These are phyloP conservation scores for Myriosclerotinia scirpicola DNA, from an alignment of 2,329 filamentous ascomycete species.

Conservation along the genomic window DNA sequence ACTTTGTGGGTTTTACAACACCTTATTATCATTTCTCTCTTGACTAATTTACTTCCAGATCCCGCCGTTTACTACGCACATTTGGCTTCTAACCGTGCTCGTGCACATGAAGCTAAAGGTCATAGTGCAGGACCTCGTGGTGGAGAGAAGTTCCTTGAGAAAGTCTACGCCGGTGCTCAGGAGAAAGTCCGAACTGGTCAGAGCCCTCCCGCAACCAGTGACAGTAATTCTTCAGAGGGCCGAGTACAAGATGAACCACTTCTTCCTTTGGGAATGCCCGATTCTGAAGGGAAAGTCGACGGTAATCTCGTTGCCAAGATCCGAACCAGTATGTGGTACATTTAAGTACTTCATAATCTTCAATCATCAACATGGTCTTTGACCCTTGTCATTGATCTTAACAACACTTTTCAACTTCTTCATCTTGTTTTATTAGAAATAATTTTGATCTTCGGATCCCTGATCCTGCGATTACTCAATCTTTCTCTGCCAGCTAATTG, in stretches of 20 bases:
- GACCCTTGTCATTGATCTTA: constrained; percentile 28
- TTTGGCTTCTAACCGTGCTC: constrained; percentile 77
- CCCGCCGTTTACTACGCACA: constrained; percentile 97
- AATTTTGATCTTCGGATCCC: constrained; percentile 29
- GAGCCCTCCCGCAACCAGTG: constrained; percentile 26
- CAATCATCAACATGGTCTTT: constrained; percentile 24
- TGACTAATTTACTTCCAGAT: constrained; percentile 43
- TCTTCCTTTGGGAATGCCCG: constrained; percentile 33
- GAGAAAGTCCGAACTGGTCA: constrained; percentile 24
- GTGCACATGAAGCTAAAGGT: constrained; percentile 63
- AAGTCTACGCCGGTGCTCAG: constrained; percentile 29
- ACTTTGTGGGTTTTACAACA: constrained; percentile 45
- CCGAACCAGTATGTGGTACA: constrained; percentile 41
- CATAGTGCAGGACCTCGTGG: constrained; percentile 48
- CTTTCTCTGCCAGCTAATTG: constrained; percentile 5
- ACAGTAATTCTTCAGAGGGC: constrained; percentile 27
- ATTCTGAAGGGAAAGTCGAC: constrained; percentile 22
- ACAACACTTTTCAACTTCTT: constrained; percentile 28
- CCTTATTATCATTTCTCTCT: constrained; percentile 35
- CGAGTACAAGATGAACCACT: constrained; percentile 33
- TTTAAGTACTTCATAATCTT: constrained; percentile 28
- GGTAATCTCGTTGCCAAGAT: constrained; percentile 28
- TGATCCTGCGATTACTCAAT: constrained; percentile 18
- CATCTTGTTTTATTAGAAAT: constrained; percentile 29
- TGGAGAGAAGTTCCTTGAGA: constrained; percentile 46